Percentiles rank a stretch among this genome's conserved stretches.
phyloP scores from a whole-genome alignment of 2,329 filamentous ascomycete genomes.

The Annulohypoxylon truncatum region DNA sequence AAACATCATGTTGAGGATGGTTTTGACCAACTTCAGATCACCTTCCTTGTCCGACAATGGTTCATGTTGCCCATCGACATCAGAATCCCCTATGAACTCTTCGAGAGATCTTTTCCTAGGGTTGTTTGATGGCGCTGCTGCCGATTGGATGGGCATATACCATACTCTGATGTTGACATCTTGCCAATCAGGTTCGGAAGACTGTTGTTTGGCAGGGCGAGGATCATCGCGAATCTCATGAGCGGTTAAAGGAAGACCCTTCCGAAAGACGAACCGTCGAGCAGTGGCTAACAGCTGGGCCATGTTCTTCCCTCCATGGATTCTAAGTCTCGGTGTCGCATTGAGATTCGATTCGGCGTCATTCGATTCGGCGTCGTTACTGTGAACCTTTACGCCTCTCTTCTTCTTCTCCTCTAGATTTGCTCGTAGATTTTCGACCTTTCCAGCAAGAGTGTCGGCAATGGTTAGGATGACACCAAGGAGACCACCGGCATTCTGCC shows the following conservation, averaged over 20 bases:
- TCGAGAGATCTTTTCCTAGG: slow-evolving; percentile 56
- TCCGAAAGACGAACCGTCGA: slow-evolving; percentile 86
- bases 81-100: slow-evolving; percentile 54
- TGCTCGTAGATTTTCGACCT: slow-evolving; percentile 55
- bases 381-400: slow-evolving; percentile 50
- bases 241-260: slow-evolving; percentile 78
- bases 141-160: slow-evolving; percentile 73
- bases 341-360: slow-evolving; percentile 35
- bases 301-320: slow-evolving; percentile 86
- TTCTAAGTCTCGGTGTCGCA: slow-evolving; percentile 59
- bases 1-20: slow-evolving; percentile 81
- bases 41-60: slow-evolving; percentile 47
- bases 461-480: slow-evolving; percentile 87
- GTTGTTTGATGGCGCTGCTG: slow-evolving; percentile 39
- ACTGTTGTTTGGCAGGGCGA: slow-evolving; percentile 55
- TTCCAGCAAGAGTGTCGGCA: slow-evolving; percentile 71
- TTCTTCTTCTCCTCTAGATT: slow-evolving; percentile 54
- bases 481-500: slow-evolving; percentile 82
- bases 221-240: slow-evolving; percentile 71
- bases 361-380: slow-evolving; percentile 2
- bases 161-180: slow-evolving; percentile 86
- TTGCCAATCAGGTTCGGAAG: slow-evolving; percentile 73
- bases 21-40: slow-evolving; percentile 65
- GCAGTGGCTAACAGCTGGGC: slow-evolving; percentile 84
- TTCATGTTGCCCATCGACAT: neutral